Evolutionary conservation across 1,139 yeast species (phyloP).

Genomic region (Hanseniaspora uvarum): DNA sequence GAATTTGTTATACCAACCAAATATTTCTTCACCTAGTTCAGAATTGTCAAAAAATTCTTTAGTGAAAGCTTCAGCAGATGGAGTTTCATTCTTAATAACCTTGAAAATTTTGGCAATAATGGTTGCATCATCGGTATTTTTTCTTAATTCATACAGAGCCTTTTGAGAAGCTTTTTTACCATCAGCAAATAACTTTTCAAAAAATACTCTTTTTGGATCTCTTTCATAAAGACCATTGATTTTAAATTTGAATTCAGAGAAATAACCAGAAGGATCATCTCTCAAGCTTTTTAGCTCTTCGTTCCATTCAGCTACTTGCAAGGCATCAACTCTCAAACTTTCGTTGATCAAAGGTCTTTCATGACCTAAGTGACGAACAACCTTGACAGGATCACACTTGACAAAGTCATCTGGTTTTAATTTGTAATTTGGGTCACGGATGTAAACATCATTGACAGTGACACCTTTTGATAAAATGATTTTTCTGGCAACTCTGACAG

Average conservation of each 20-base stretch:
- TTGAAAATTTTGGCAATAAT: conserved; percentile 24
- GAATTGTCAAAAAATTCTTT: conserved; percentile 4
- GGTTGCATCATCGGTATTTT: conserved; percentile 34
- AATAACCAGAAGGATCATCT: conserved; percentile 20
- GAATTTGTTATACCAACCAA: conserved; percentile 10
- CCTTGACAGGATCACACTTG: conserved; percentile 76
- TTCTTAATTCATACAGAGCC: conserved; percentile 22
- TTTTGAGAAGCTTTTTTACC: conserved; percentile 11
- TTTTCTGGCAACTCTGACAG: conserved; percentile 88
- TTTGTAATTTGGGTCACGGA: conserved; percentile 71
- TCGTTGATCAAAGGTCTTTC: conserved; percentile 64
- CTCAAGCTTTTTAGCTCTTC: conserved; percentile 48
- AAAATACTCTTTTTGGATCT: conserved; percentile 18
- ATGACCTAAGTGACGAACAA: conserved; percentile 74
- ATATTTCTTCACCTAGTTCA: conserved; percentile 2
- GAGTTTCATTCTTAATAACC: conserved; percentile 27
- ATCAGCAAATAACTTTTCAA: conserved; percentile 21
- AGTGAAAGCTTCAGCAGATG: not conserved
- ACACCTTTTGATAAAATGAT: conserved; percentile 77
- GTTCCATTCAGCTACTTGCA: conserved; percentile 69
- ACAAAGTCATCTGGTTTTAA: conserved; percentile 79
- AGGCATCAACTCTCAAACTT: conserved; percentile 57
- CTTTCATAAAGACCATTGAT: conserved; percentile 32
- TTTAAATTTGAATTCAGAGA: conserved; percentile 28
- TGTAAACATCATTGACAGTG: conserved; percentile 66